A percentile compares a stretch with the other conserved stretches of the same genome.
phyloP scores from a whole-genome alignment of 169 alveolate species.

The Besnoitia besnoiti region DNA sequence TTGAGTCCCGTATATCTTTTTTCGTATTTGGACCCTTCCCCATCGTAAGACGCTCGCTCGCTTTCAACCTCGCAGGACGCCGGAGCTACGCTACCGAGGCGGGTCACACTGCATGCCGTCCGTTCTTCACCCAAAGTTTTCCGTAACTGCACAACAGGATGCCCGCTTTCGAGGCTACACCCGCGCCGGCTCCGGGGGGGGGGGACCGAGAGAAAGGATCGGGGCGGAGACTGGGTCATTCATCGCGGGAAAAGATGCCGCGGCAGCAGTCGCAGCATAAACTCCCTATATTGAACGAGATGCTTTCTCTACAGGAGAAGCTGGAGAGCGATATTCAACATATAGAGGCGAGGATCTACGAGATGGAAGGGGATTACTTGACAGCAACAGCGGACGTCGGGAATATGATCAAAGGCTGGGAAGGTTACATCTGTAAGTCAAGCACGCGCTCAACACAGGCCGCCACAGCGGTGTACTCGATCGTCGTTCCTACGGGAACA shows the following conservation, averaged over 20 bases:
- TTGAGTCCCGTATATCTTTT: no score
- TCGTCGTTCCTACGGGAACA: background rate
- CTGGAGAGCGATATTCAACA: slow-evolving; percentile 67
- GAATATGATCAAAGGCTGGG: slow-evolving; percentile 77
- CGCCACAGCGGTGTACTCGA: no score
- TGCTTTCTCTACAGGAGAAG: slow-evolving; percentile 65
- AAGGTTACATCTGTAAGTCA: slow-evolving; percentile 67
- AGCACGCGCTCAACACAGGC: no score
- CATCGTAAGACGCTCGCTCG: no score
- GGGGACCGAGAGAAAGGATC: background rate
- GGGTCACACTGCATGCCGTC: no score
- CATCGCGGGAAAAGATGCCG: background rate
- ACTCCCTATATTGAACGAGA: slow-evolving; percentile 48
- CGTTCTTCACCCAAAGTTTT: no score
- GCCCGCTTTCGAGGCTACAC: background rate
- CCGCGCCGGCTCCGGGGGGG: background rate
- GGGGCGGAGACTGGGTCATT: background rate
- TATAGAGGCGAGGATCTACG: slow-evolving; percentile 70
- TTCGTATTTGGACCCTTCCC: no score
- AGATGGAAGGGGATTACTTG: slow-evolving; percentile 73
- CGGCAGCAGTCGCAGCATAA: background rate
- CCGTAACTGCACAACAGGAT: background rate
- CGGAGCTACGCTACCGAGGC: no score
- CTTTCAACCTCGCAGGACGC: no score
- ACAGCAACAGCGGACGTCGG: slow-evolving; percentile 74